Evolutionary conservation across 2,329 filamentous ascomycete species (phyloP).

Genomic region (Davidsoniella eucalypti): DNA sequence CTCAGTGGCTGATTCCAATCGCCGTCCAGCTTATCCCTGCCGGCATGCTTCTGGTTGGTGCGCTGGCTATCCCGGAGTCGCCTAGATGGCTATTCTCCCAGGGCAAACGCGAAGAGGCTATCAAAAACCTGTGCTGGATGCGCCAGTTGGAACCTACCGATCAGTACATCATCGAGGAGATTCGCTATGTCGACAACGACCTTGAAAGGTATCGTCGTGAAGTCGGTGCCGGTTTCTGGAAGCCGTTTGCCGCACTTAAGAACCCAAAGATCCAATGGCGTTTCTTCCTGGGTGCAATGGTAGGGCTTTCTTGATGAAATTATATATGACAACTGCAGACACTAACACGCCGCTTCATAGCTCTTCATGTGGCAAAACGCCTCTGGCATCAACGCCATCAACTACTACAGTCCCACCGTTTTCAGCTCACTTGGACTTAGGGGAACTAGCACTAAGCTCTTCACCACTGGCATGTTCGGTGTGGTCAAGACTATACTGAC

Average conservation of each 20-base stretch:
- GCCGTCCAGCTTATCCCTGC: conserved; percentile 48
- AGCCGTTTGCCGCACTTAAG: conserved; percentile 45
- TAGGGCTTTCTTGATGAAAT: not conserved
- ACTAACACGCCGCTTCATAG: conserved; percentile 5
- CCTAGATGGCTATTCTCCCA: conserved; percentile 54
- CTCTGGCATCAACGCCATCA: conserved; percentile 59
- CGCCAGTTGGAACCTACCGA: conserved; percentile 39
- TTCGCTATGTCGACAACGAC: conserved; percentile 52
- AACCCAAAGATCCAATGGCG: conserved; percentile 47
- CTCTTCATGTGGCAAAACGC: conserved; percentile 71
- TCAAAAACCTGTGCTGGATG: conserved; percentile 46
- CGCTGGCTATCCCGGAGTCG: conserved; percentile 50
- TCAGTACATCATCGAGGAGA: conserved; percentile 56
- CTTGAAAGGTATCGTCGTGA: conserved; percentile 45
- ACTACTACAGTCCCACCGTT: conserved; percentile 50
- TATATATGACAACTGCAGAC: not conserved
- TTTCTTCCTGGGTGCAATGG: conserved; percentile 52
- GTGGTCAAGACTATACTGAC: conserved; percentile 48
- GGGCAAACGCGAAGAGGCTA: conserved; percentile 40
- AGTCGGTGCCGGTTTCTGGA: conserved; percentile 59
- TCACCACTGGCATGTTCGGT: conserved; percentile 60
- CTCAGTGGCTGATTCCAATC: conserved; percentile 53
- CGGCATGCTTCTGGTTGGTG: conserved; percentile 42
- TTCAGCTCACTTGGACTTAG: conserved; percentile 38
- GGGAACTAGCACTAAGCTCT: conserved; percentile 28